Conservation (phyloP, 768 basidiomycete species). For the Trametes elegans region DNA sequence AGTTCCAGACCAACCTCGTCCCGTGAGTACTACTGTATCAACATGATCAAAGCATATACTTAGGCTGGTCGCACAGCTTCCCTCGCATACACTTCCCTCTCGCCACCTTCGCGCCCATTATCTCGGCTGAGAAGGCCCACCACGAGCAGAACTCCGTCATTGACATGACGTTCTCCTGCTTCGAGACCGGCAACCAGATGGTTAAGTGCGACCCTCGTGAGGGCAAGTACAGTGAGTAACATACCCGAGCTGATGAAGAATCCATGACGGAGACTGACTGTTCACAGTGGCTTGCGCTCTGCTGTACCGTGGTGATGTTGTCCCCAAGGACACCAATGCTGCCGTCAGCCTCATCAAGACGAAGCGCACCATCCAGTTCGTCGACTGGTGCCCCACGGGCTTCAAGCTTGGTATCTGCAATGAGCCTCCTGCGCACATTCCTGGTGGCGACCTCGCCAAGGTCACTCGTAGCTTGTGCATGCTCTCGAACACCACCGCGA, state of each 20-base stretch:
- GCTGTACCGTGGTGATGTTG: slow-evolving; percentile 75
- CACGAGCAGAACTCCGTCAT: slow-evolving; percentile 71
- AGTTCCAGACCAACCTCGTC: slow-evolving; percentile 71
- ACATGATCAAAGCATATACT: background rate
- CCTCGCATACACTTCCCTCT: slow-evolving; percentile 69
- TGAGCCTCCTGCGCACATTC: slow-evolving; percentile 72
- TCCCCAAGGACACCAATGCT: slow-evolving; percentile 75
- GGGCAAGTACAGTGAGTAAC: slow-evolving; percentile 66
- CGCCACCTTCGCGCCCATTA: slow-evolving; percentile 64
- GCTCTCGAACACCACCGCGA: slow-evolving; percentile 74
- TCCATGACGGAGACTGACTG: background rate
- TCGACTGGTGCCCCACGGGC: slow-evolving; percentile 78
- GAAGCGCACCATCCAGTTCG: slow-evolving; percentile 76
- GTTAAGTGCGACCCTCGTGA: slow-evolving; percentile 77
- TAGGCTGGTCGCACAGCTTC: slow-evolving; percentile 38
- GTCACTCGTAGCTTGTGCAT: slow-evolving; percentile 76
- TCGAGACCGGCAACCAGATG: slow-evolving; percentile 79
- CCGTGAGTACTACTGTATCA: slow-evolving; percentile 37
- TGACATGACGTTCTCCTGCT: slow-evolving; percentile 73
- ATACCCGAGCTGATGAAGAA: background rate
- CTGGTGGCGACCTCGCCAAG: slow-evolving; percentile 74
- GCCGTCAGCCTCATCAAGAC: slow-evolving; percentile 75
- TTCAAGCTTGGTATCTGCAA: slow-evolving; percentile 81
- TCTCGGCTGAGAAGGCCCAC: slow-evolving; percentile 60
- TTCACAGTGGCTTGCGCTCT: slow-evolving; percentile 62